Conservation (phyloP, 495 filamentous ascomycete species). For the Hypoxylon rickii region DNA sequence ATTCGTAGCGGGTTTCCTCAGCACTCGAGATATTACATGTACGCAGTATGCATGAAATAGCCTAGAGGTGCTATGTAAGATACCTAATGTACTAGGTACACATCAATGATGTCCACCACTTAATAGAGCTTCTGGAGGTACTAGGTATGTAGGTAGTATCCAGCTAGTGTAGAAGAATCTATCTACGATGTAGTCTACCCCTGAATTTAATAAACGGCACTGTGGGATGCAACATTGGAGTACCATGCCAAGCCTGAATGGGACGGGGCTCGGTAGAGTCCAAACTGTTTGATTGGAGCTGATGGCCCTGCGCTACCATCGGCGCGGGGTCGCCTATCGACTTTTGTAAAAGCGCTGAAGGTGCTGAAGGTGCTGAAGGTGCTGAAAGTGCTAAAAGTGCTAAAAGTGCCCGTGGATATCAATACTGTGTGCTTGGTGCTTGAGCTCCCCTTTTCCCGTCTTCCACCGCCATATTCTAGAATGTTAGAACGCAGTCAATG, state of each 20-base stretch:
- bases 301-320: constrained; percentile 11
- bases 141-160: not conserved
- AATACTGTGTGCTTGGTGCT: too few species aligned
- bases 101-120: too few species aligned
- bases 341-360: too few species aligned
- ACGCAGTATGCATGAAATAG: constrained; percentile 20
- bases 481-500: not conserved
- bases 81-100: too few species aligned
- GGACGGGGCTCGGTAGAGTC: constrained; percentile 18
- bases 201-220: constrained; percentile 34
- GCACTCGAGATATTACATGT: not conserved
- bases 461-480: constrained; percentile 24
- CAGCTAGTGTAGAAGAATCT: constrained; percentile 1
- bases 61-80: too few species aligned
- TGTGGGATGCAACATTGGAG: constrained; percentile 24
- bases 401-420: too few species aligned
- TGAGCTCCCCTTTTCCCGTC: not conserved
- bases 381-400: too few species aligned
- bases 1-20: not conserved
- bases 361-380: too few species aligned
- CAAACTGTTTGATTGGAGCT: constrained; percentile 19
- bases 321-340: constrained; percentile 16
- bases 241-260: constrained; percentile 22
- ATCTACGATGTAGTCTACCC: constrained; percentile 21
- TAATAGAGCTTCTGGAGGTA: too few species aligned